Evolutionary conservation across 805 yeast species (phyloP).

Genomic region (Saccharomycopsis sp.): DNA sequence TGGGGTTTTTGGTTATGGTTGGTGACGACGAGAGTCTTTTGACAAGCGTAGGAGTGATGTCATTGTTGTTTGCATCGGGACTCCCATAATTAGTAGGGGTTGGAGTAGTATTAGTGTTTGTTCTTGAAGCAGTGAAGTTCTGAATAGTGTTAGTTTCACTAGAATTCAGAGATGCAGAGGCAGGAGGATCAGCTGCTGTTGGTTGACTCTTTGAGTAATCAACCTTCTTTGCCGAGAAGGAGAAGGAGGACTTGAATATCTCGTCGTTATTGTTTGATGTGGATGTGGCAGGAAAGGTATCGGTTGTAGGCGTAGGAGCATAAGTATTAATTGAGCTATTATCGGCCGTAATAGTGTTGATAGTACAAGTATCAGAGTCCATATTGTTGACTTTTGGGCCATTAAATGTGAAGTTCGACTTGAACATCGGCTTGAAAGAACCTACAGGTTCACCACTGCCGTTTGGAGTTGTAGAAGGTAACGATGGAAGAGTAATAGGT

Average conservation of each 20-base stretch:
- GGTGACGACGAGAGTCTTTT: not conserved
- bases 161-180: not conserved
- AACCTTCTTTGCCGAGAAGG: not conserved
- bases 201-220: not conserved
- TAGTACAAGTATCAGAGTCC: not conserved
- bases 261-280: slow-evolving; percentile 1
- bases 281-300: no score
- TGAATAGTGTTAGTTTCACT: not conserved
- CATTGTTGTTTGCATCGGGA: not conserved
- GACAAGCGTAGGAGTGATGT: not conserved
- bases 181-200: not conserved
- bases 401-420: not conserved
- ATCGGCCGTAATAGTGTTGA: not conserved
- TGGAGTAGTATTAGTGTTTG: not conserved
- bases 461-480: not conserved
- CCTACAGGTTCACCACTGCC: not conserved
- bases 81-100: not conserved
- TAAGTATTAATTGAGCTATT: no score
- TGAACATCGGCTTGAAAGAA: not conserved
- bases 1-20: not conserved
- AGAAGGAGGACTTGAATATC: not conserved
- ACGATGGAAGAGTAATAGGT: not conserved
- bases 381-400: not conserved
- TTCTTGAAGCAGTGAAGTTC: not conserved
- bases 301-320: no score